These are phyloP conservation scores for Colletotrichum musae DNA, from an alignment of 2,329 filamentous ascomycete species.

Conservation along the genomic window DNA sequence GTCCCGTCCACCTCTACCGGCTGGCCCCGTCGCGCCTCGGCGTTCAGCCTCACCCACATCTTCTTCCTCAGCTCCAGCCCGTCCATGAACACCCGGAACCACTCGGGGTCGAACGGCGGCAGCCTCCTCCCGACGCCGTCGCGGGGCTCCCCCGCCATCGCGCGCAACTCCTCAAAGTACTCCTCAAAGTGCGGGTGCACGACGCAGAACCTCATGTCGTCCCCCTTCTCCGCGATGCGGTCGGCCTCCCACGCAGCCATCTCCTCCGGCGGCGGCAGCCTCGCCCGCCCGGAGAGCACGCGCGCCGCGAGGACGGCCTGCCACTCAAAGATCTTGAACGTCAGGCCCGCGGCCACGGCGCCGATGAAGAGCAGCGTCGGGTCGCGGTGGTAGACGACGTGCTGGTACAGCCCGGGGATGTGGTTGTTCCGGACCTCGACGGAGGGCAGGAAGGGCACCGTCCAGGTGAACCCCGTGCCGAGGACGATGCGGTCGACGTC, in stretches of 20 bases:
- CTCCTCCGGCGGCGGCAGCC: conserved; percentile 63
- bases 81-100: conserved; percentile 65
- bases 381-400: conserved; percentile 69
- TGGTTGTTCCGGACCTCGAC: conserved; percentile 68
- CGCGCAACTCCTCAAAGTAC: conserved; percentile 72
- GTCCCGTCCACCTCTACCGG: not conserved
- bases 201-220: conserved; percentile 69
- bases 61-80: conserved; percentile 69
- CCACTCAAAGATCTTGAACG: conserved; percentile 80
- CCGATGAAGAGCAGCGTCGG: conserved; percentile 71
- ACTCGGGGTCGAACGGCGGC: conserved; percentile 60
- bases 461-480: conserved; percentile 77
- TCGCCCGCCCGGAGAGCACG: conserved; percentile 67
- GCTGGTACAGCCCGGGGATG: conserved; percentile 69
- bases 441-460: conserved; percentile 70
- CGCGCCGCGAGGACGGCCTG: conserved; percentile 75
- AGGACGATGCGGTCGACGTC: conserved; percentile 76
- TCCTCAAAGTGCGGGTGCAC: conserved; percentile 74
- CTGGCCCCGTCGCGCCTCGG: conserved; percentile 28
- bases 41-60: conserved; percentile 71
- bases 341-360: conserved; percentile 70
- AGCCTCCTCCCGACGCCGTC: conserved; percentile 59
- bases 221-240: conserved; percentile 66
- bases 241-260: conserved; percentile 71
- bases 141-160: conserved; percentile 62